These are phyloP conservation scores for Didymella exigua DNA, from an alignment of 2,329 filamentous ascomycete species.

Conservation along the genomic window DNA sequence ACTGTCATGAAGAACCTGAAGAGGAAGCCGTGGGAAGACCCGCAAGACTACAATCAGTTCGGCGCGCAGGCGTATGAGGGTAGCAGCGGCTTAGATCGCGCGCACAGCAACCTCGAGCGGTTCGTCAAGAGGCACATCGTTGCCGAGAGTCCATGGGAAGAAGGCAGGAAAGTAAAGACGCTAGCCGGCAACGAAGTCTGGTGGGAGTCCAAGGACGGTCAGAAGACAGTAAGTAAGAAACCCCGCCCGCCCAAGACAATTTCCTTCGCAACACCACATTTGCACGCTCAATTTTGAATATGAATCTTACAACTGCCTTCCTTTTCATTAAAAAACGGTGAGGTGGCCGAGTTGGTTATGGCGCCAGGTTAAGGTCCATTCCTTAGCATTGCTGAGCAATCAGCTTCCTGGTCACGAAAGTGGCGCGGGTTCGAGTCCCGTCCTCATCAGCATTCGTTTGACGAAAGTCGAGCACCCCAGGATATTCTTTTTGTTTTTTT, in stretches of 20 bases:
- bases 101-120: slow-evolving; percentile 73
- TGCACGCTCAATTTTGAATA: not conserved
- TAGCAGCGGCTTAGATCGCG: slow-evolving; percentile 73
- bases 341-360: slow-evolving; percentile 39
- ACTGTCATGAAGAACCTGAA: slow-evolving; percentile 77
- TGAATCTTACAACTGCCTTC: fast-evolving
- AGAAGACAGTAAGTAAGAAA: slow-evolving; percentile 63
- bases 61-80: slow-evolving; percentile 79
- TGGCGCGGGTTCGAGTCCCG: slow-evolving; percentile 51
- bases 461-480: slow-evolving; percentile 27
- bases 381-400: slow-evolving; percentile 24
- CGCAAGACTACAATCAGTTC: slow-evolving; percentile 70
- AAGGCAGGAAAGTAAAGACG: slow-evolving; percentile 69
- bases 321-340: slow-evolving; percentile 18
- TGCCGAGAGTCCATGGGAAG: slow-evolving; percentile 74
- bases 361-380: slow-evolving; percentile 41
- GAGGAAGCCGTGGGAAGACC: slow-evolving; percentile 84
- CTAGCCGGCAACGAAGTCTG: slow-evolving; percentile 74
- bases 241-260: not conserved
- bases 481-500: slow-evolving; percentile 38
- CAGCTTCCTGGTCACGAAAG: slow-evolving; percentile 47
- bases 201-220: slow-evolving; percentile 77
- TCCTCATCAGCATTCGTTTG: slow-evolving; percentile 48
- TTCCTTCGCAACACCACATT: not conserved
- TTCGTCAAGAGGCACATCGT: slow-evolving; percentile 91